Percentiles rank a stretch among this genome's conserved stretches.
phyloP scores from a whole-genome alignment of 495 filamentous ascomycete species.

The Umbilicaria muhlenbergii region DNA sequence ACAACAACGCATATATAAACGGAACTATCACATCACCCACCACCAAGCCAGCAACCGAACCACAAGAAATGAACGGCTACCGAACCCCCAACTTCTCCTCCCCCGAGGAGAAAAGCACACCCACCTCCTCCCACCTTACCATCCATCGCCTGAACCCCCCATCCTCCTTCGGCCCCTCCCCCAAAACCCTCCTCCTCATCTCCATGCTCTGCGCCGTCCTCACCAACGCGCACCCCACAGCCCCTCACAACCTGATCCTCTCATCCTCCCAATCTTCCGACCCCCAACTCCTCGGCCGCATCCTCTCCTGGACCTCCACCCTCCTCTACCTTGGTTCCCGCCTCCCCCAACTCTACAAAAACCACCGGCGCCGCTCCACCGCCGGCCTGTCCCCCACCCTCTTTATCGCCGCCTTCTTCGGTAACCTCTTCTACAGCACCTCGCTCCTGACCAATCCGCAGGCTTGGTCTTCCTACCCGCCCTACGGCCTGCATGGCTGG shows the following conservation, averaged over 20 bases:
- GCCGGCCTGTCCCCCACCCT: constrained; percentile 52
- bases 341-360: constrained; percentile 56
- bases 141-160: constrained; percentile 1
- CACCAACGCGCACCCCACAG: constrained; percentile 28
- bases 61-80: not conserved
- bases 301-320: constrained; percentile 52
- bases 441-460: constrained; percentile 53
- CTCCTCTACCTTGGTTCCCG: constrained; percentile 54
- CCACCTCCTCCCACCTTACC: not conserved
- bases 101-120: not conserved
- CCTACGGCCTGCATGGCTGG: constrained; percentile 55
- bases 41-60: not conserved
- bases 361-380: constrained; percentile 49
- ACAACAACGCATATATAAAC: not conserved
- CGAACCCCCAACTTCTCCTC: not conserved
- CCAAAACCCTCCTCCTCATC: constrained; percentile 28
- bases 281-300: constrained; percentile 33
- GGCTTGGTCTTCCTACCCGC: constrained; percentile 42
- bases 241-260: constrained; percentile 6
- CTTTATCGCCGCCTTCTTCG: constrained; percentile 56
- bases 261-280: constrained; percentile 12
- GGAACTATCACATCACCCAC: not conserved
- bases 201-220: constrained; percentile 31
- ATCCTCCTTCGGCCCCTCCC: constrained; percentile 9
- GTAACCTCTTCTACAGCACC: constrained; percentile 56